phyloP scores from a whole-genome alignment of 2,329 filamentous ascomycete genomes.

The Colletotrichum nymphaeae region DNA sequence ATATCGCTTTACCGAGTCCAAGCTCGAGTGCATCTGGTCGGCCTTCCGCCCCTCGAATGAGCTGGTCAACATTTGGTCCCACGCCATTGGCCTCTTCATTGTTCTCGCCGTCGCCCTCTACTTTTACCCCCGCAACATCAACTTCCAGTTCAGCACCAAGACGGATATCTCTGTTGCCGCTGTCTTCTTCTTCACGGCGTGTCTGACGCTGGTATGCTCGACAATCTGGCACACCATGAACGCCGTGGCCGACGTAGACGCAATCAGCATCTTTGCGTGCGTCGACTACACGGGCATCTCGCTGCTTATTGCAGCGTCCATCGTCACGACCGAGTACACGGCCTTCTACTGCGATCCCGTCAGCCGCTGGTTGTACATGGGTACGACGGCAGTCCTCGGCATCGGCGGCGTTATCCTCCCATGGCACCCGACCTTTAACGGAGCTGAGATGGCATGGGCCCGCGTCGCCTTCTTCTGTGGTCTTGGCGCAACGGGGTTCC shows the following conservation, averaged over 20 bases:
- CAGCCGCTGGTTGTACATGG: constrained; percentile 88
- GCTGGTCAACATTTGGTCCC: constrained; percentile 97
- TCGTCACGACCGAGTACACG: constrained; percentile 98
- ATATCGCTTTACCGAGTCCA: constrained; percentile 94
- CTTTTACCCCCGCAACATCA: constrained; percentile 89
- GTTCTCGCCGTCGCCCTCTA: constrained; percentile 93
- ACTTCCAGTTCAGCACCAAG: constrained; percentile 88
- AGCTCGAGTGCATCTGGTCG: constrained; percentile 87
- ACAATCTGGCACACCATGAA: constrained; percentile 99
- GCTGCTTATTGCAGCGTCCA: constrained; percentile 91
- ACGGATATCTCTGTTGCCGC: constrained; percentile 91
- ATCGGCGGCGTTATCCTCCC: constrained; percentile 90
- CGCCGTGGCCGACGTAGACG: constrained; percentile 87
- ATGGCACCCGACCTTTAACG: constrained; percentile 97
- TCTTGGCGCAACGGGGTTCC: constrained; percentile 87
- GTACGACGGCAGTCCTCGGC: constrained; percentile 82
- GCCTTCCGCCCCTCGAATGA: constrained; percentile 91
- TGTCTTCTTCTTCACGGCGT: constrained; percentile 95
- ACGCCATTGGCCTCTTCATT: constrained; percentile 87
- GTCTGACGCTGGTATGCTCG: constrained; percentile 94
- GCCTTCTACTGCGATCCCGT: constrained; percentile 97
- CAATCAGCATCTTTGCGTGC: constrained; percentile 95
- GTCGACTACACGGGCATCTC: constrained; percentile 99
- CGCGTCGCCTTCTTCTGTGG: constrained; percentile 93
- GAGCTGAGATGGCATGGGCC: constrained; percentile 90